These are phyloP conservation scores for Lichtheimia ramosa DNA, from an alignment of 371 early-diverging fungal genomes.

Conservation along the genomic window DNA sequence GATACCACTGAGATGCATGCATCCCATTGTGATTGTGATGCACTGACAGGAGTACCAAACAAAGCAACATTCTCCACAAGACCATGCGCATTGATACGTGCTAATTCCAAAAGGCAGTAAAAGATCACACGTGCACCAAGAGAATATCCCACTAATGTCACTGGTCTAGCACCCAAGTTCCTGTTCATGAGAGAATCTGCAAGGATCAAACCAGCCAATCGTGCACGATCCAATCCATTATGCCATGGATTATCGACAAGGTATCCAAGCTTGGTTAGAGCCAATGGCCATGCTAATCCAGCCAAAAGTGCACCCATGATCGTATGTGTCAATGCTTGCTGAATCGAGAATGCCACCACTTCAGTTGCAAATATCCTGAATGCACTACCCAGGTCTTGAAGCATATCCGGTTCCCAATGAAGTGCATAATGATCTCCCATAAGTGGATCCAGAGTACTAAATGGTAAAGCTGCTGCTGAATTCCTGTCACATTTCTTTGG, in stretches of 20 bases:
- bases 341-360: conserved; percentile 80
- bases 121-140: conserved; percentile 93
- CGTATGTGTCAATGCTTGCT: conserved; percentile 86
- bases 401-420: conserved; percentile 86
- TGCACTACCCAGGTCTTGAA: conserved; percentile 80
- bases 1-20: conserved; percentile 78
- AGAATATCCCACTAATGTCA: conserved; percentile 90
- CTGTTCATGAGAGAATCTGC: conserved; percentile 80
- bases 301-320: conserved; percentile 81
- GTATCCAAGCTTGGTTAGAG: conserved; percentile 86
- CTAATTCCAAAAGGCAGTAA: conserved; percentile 86
- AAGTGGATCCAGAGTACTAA: conserved; percentile 71
- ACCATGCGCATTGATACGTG: conserved; percentile 77
- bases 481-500: conserved; percentile 55
- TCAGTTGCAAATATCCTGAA: conserved; percentile 86
- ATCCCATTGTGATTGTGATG: conserved; percentile 79
- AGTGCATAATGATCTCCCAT: conserved; percentile 83
- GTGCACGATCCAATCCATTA: conserved; percentile 81
- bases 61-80: conserved; percentile 87
- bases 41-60: conserved; percentile 85
- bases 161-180: conserved; percentile 81
- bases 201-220: conserved; percentile 81
- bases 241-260: conserved; percentile 97
- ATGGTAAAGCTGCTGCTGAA: conserved; percentile 75
- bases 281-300: conserved; percentile 87